phyloP scores from a whole-genome alignment of 2,329 filamentous ascomycete genomes.

The Fusarium falciforme region DNA sequence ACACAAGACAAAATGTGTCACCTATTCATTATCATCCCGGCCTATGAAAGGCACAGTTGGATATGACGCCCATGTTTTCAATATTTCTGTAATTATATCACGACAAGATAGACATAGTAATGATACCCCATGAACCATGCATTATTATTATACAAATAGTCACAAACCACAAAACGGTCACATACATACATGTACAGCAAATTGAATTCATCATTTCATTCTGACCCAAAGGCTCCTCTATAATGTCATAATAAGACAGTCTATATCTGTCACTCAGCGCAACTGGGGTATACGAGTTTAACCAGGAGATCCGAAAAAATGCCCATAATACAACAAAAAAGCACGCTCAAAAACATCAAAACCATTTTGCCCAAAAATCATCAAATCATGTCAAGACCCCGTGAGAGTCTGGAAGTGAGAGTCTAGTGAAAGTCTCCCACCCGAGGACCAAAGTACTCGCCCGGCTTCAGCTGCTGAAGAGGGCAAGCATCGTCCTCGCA shows the following conservation, averaged over 20 bases:
- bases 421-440: slow-evolving; percentile 33
- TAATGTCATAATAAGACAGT: slow-evolving; percentile 35
- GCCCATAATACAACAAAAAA: slow-evolving; percentile 33
- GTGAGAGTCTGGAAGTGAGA: background rate
- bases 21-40: background rate
- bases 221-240: slow-evolving; percentile 25
- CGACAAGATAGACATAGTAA: slow-evolving; percentile 8
- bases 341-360: slow-evolving; percentile 40
- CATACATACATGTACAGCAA: background rate
- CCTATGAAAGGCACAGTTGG: background rate
- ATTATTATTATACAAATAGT: background rate
- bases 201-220: slow-evolving; percentile 8
- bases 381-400: slow-evolving; percentile 18
- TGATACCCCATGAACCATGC: slow-evolving; percentile 21
- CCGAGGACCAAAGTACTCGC: slow-evolving; percentile 49
- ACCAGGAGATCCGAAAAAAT: slow-evolving; percentile 37
- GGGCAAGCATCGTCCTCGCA: slow-evolving; percentile 44
- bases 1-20: background rate
- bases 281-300: slow-evolving; percentile 42
- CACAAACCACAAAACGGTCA: background rate
- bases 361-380: slow-evolving; percentile 39
- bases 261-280: slow-evolving; percentile 30
- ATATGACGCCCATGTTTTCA: slow-evolving; percentile 29
- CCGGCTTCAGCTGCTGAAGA: slow-evolving; percentile 36
- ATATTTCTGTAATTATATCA: slow-evolving; percentile 7